phyloP scores from a whole-genome alignment of 2,329 filamentous ascomycete species.

The Cercospora citrullina region DNA sequence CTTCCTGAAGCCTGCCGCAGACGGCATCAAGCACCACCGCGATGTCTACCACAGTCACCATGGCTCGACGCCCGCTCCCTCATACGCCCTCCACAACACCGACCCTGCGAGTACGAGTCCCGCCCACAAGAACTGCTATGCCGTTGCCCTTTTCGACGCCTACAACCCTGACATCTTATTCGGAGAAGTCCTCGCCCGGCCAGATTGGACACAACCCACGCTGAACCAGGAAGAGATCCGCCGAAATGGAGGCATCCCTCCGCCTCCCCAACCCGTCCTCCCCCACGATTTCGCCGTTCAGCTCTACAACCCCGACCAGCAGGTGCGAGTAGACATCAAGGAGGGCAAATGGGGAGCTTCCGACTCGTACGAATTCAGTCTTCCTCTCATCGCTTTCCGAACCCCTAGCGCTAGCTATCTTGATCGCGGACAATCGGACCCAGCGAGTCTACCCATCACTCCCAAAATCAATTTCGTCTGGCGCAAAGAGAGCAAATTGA shows the following conservation, averaged over 20 bases:
- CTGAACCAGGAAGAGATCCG: slow-evolving; percentile 80
- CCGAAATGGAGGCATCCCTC: slow-evolving; percentile 63
- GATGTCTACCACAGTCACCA: slow-evolving; percentile 63
- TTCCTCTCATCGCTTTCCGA: slow-evolving; percentile 82
- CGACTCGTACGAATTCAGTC: slow-evolving; percentile 86
- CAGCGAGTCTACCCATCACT: slow-evolving; percentile 52
- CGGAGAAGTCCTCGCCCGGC: slow-evolving; percentile 79
- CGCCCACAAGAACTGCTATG: slow-evolving; percentile 78
- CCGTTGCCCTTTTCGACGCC: slow-evolving; percentile 79
- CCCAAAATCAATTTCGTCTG: slow-evolving; percentile 83
- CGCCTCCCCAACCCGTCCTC: slow-evolving; percentile 68
- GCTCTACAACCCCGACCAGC: slow-evolving; percentile 91
- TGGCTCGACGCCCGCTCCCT: slow-evolving; percentile 75
- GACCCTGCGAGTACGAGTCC: slow-evolving; percentile 63
- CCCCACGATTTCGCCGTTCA: slow-evolving; percentile 80
- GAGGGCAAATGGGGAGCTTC: slow-evolving; percentile 77
- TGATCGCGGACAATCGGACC: slow-evolving; percentile 69
- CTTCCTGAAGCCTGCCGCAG: slow-evolving; percentile 57
- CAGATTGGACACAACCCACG: slow-evolving; percentile 81
- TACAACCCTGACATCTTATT: slow-evolving; percentile 79
- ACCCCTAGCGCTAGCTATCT: slow-evolving; percentile 75
- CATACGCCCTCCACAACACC: slow-evolving; percentile 76
- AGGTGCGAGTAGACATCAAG: slow-evolving; percentile 68
- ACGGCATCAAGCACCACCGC: slow-evolving; percentile 54
- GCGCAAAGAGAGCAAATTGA: slow-evolving; percentile 83